A percentile compares a stretch with the other conserved stretches of the same genome.
phyloP scores from a whole-genome alignment of 805 yeast species.

The Priceomyces castillae region DNA sequence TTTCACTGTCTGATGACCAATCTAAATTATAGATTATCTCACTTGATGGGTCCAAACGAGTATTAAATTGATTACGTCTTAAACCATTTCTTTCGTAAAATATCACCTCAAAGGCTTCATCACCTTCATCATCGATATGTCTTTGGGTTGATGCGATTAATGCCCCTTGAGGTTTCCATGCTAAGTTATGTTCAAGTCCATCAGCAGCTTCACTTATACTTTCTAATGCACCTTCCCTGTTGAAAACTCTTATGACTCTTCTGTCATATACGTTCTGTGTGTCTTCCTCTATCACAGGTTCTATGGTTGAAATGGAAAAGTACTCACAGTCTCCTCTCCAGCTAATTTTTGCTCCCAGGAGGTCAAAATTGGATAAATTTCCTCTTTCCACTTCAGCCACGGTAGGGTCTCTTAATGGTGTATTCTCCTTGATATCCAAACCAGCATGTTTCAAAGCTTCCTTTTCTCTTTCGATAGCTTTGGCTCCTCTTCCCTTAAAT shows the following conservation, averaged over 20 bases:
- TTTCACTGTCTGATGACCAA: constrained; percentile 83
- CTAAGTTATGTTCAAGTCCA: constrained; percentile 65
- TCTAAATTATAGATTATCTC: constrained; percentile 50
- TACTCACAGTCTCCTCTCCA: constrained; percentile 97
- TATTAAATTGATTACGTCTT: constrained; percentile 79
- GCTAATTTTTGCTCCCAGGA: constrained; percentile 49
- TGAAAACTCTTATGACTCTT: constrained; percentile 80
- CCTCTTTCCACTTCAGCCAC: constrained; percentile 75
- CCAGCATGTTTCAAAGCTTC: constrained; percentile 62
- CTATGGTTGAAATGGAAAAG: constrained; percentile 66
- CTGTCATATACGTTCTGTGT: constrained; percentile 43
- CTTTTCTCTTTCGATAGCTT: constrained; percentile 66
- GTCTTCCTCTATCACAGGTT: constrained; percentile 44
- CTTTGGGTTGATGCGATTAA: constrained; percentile 81
- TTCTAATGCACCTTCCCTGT: constrained; percentile 72
- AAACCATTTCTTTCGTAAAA: constrained; percentile 94
- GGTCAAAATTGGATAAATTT: constrained; percentile 54
- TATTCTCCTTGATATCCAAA: constrained; percentile 58
- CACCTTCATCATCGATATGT: constrained; percentile 51
- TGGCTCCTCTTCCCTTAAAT: constrained; percentile 90
- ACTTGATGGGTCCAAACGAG: constrained; percentile 52
- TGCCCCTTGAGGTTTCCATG: constrained; percentile 93
- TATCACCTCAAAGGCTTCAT: constrained; percentile 50
- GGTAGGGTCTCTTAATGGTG: constrained; percentile 79
- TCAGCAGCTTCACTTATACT: constrained; percentile 89